These are phyloP conservation scores for Candida endomychidarum DNA, from an alignment of 805 yeast species.

Conservation along the genomic window DNA sequence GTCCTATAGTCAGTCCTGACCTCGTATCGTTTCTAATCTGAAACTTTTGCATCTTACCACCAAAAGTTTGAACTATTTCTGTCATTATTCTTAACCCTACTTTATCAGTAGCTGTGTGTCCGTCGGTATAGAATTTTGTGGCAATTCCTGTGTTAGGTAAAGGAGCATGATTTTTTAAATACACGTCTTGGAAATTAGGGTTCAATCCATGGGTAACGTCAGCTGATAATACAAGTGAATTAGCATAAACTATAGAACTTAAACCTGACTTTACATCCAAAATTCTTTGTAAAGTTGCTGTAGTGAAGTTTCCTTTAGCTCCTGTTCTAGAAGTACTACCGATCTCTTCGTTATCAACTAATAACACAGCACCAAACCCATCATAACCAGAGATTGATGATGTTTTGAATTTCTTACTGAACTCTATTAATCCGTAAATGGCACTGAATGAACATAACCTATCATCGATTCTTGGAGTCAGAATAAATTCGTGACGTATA, in stretches of 20 bases:
- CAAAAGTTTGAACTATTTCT: conserved; percentile 23
- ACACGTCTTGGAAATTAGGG: conserved; percentile 37
- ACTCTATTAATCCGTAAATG: conserved; percentile 31
- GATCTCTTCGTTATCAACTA: conserved; percentile 44
- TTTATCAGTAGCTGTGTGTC: conserved; percentile 39
- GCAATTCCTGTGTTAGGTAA: conserved; percentile 40
- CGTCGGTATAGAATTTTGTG: conserved; percentile 37
- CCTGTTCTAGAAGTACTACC: conserved; percentile 42
- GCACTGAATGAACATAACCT: conserved; percentile 42
- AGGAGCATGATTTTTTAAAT: conserved; percentile 35
- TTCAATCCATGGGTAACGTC: conserved; percentile 46
- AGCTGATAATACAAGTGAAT: conserved; percentile 38
- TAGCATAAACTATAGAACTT: conserved; percentile 22
- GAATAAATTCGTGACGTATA: conserved; percentile 34
- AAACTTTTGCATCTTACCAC: conserved; percentile 33
- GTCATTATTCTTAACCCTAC: conserved; percentile 27
- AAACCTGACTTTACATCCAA: conserved; percentile 7
- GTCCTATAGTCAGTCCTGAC: conserved; percentile 46
- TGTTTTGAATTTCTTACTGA: conserved; percentile 15
- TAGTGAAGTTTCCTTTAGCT: conserved; percentile 33
- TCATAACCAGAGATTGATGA: conserved; percentile 21
- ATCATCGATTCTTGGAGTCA: conserved; percentile 42
- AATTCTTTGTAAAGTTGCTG: conserved; percentile 16
- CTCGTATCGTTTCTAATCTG: conserved; percentile 42
- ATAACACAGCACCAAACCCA: conserved; percentile 32